Evolutionary conservation across 108 stramenopile genomes (phyloP), one percentile per base, ranked within the genome.

Genomic region (Skeletonema tropicum): DNA sequence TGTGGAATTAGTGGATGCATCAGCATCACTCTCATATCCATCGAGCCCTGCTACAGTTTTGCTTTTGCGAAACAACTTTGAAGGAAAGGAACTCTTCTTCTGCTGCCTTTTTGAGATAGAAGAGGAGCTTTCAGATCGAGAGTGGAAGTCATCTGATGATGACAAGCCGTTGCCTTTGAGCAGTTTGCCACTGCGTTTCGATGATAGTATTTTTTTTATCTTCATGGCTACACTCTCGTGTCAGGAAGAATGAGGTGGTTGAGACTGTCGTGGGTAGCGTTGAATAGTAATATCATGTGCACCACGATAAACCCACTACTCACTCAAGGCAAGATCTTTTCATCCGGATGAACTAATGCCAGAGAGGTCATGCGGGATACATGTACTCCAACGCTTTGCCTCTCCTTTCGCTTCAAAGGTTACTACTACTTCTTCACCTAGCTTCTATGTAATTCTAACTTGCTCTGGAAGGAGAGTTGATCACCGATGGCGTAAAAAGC

Each of bases 11-110:
- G 77, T 31, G 1, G 61, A 64, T 33, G 41, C 57, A 12, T 75
- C 66, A 15, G 58, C 60, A 38, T 75, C 66, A 15, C 66, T 67
- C 48, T 75, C 74, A 45, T 67, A 75, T 5, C 66, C 74, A 60
- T 75, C 74, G 11, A 68, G 17, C 23, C 23, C 52, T 17, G 23
- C 10, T 8, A 23, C 19, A 6, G 6, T 21, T 3, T 6, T 55
- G n/a, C 52, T 55, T 17, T 55, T 55, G 23, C 52, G 52, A 23
- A 55, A 55, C 7, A 55, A 23, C 52, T 55, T 55, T 23, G 42
- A n/a, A n/a, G 14, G 42, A 45, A 55, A 55, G 21, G 23, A 23
- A 9, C 52, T 55, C 52, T 21, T 55, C 52, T 55, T 55, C 23
- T 0, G 23, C 2, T 55, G 19, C 23, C 10, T 55, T 55, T 55